Evolutionary conservation across 345 rosid species (phyloP).

Genomic region (Geranium brycei): DNA sequence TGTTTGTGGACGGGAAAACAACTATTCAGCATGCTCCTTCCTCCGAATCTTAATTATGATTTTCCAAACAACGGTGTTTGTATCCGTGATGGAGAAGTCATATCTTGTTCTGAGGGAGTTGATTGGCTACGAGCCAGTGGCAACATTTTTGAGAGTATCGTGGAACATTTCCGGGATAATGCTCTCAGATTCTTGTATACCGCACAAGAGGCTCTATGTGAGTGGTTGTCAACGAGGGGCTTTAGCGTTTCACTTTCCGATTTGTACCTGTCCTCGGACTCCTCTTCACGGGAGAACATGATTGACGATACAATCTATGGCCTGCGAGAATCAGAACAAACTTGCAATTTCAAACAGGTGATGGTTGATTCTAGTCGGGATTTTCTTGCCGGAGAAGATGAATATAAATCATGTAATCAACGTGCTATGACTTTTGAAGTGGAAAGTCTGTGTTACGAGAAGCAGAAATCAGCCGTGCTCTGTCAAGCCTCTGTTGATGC

Average conservation of each 20-base stretch:
- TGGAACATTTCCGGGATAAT: conserved; percentile 27
- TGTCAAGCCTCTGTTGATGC: conserved; percentile 67
- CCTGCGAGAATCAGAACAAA: conserved; percentile 47
- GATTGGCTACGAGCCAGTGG: conserved; percentile 59
- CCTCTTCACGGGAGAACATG: conserved; percentile 37
- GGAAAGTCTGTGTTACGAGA: conserved; percentile 38
- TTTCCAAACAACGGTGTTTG: conserved; percentile 29
- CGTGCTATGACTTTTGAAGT: conserved; percentile 22
- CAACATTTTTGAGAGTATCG: conserved; percentile 55
- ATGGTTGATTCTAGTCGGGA: conserved; percentile 56
- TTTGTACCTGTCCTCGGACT: conserved; percentile 50
- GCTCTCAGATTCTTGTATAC: conserved; percentile 49
- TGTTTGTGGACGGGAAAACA: conserved; percentile 81
- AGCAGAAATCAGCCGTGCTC: conserved; percentile 64
- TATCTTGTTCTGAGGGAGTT: conserved; percentile 51
- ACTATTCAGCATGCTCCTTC: conserved; percentile 67
- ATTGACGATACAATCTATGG: conserved; percentile 51
- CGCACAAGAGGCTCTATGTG: conserved; percentile 76
- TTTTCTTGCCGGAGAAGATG: conserved; percentile 38
- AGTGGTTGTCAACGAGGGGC: conserved; percentile 78
- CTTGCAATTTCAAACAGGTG: conserved; percentile 54
- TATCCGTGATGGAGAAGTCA: conserved; percentile 49
- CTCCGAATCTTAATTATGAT: conserved; percentile 44
- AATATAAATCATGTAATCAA: conserved; percentile 16
- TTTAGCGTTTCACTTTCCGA: conserved; percentile 72